Base-by-base conservation (phyloP, 305 asterid genomes). In the Salvia sclarea region DNA sequence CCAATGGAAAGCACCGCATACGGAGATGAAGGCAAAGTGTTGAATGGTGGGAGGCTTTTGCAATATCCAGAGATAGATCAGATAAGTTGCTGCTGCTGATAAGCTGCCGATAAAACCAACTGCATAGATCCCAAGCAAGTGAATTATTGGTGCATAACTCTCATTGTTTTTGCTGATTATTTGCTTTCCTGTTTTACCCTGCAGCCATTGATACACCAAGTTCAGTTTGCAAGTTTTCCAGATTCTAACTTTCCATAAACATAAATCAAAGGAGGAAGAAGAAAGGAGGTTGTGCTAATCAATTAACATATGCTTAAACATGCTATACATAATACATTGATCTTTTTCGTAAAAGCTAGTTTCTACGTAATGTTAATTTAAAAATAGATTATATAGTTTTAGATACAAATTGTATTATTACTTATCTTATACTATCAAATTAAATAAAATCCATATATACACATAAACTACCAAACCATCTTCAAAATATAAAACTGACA, bases 1-100 rank as follows among this genome's bases (percentile, higher is more conserved):
- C 91, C 88, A 87, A 41, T 87, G 94, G 49, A 77, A 85, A 53
- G 88, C 84, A 59, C 91, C 94, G 5, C 78, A 61, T 52, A 85
- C 11, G 69, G 87, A 83, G 18, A 82, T 35, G 40, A 81, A 78
- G 2, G 82, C 64, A 8, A 87, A 83, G 58, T 80, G 76, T 22
- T 76, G 72, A 44, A 72, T 41, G 45, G 74, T 71, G 30, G 76
- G 83, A 28, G 81, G 65, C 68, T 67, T 62, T 61, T 75, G 79
- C 61, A 63, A 10, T 70, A 81, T 44, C 69, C 58, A 67, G 58
- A 79, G 78, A 81, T 78, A 87, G 74, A 78, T 33, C 33, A 79
- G 74, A 66, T 82, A 87, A 28, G 80, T 53, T 17, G 76, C 52
- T 5, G 88, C 91, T 38, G 91, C 87, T 14, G 94, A 83, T 66